Percentiles rank a stretch among this genome's conserved stretches.
These are phyloP conservation scores for Ogataea chonburiensis DNA, from an alignment of 805 yeast genomes.

Conservation along the genomic window DNA sequence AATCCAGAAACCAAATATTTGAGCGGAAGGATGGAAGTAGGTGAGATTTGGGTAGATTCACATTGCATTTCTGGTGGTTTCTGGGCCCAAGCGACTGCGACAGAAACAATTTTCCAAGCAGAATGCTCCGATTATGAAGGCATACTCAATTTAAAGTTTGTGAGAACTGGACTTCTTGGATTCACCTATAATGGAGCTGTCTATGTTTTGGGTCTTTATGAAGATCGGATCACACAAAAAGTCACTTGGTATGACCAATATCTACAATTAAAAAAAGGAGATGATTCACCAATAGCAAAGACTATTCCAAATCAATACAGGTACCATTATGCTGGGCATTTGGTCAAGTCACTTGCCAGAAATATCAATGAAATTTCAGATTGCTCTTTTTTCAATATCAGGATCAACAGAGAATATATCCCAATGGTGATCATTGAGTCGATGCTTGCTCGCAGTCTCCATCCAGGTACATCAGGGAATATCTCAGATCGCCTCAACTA, in stretches of 20 bases:
- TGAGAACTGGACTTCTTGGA: constrained; percentile 89
- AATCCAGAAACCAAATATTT: constrained; percentile 86
- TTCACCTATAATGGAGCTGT: constrained; percentile 85
- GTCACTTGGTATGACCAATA: constrained; percentile 63
- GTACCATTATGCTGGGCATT: constrained; percentile 84
- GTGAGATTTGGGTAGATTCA: constrained; percentile 97
- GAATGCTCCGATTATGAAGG: constrained; percentile 74
- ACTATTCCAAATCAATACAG: constrained; percentile 29
- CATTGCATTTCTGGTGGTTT: constrained; percentile 89
- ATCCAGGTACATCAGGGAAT: constrained; percentile 5
- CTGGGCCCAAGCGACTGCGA: constrained; percentile 68
- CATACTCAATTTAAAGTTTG: constrained; percentile 67
- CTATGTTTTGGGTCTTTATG: constrained; percentile 84
- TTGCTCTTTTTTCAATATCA: constrained; percentile 86
- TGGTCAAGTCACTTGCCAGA: constrained; percentile 79
- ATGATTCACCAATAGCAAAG: constrained; percentile 3
- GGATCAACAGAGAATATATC: constrained; percentile 73
- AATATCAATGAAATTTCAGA: constrained; percentile 81
- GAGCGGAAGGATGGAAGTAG: constrained; percentile 75
- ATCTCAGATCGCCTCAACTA: constrained; percentile 27
- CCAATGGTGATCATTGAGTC: constrained; percentile 82
- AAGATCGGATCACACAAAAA: constrained; percentile 83
- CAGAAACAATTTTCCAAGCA: constrained; percentile 78
- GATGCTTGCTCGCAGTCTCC: constrained; percentile 20
- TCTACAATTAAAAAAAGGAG: constrained; percentile 20